Base-by-base conservation (phyloP, 148 eudicot species). In the Bassia scoparia region DNA sequence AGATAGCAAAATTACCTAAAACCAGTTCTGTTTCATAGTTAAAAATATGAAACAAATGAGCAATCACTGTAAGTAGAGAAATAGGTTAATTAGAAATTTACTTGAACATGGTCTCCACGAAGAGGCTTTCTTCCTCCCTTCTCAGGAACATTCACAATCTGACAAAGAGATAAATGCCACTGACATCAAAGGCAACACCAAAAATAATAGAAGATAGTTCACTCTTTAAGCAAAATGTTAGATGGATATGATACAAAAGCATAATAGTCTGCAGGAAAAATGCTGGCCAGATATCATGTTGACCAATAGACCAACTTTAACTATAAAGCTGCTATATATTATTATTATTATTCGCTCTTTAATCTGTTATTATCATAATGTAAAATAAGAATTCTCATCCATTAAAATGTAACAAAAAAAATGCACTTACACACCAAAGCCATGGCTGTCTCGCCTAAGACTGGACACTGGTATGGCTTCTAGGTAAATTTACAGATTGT, bases 101-200 rank as follows among this genome's bases (percentile, higher is more conserved):
- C 98, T 96, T 94, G 98, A 74, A 91, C 84, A 81, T 89, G 90
- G 75, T 91, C 97, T 62, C 96, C 98, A 76, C 97, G 86, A 55
- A 96, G 93, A 86, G 89, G 96, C 86, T 94, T 94, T 69, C 93
- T 71, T 75, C 95, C 93, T 69, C 98, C 97, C 77, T 94, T 94
- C 81, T 89, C 95, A 18, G 98, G 98, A 52, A 94, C 96, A 81
- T 87, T 91, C 49, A 94, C 97, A 77, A 94, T 71, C 98, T 94
- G 84, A 56, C 74, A 69, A 68, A 46, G 31, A 24, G 2, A 56
- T 35, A 65, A 60, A 31, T 70, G 52, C 35, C 67, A 61, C 64
- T 54, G 27, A 70, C 18, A 38, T 46, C 44, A 73, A 44, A 15
- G 27, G 60, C 53, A 29, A 73, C 62, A 58, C 41, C 56, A 61